Evolutionary conservation across 2,329 filamentous ascomycete genomes (phyloP), one percentile per base, ranked within the genome.

Genomic region (Neoarthrinium moseri): DNA sequence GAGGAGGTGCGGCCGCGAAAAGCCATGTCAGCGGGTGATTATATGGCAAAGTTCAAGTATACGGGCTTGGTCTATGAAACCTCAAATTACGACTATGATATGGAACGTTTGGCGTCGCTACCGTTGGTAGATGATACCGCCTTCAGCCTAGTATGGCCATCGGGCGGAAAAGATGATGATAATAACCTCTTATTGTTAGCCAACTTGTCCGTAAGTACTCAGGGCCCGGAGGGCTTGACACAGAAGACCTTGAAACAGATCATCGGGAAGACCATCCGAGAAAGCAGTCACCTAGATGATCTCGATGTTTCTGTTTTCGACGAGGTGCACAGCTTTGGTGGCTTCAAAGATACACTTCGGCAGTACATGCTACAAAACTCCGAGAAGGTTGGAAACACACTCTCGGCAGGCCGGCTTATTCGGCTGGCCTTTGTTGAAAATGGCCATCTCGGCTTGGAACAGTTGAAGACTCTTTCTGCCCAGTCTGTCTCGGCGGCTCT

Each of bases 11-110:
- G 45, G 10, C 51, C 43, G 4, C 39, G 51, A 26, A 42, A 18
- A 41, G 47, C 50, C 21, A 47, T 52, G 49, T 47, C 50, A 4
- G 50, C 50, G 17, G 39, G 43, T 11, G 40, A 54, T 26, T 54
- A 54, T 29, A 52, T 54, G 45, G 6, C 47, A 10, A 54, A 46
- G 34, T 54, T 54, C 35, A 36, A 47, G 21, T n/a, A n/a, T n/a
- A n/a, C n/a, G n/a, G n/a, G n/a, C n/a, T n/a, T n/a, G n/a, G n/a
- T n/a, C n/a, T 49, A 47, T 38, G 47, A 46, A 18, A 27, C 18
- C n/a, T 24, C 12, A 5, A 15, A 7, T 17, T 24, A 44, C 21
- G 34, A 37, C 24, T 8, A 35, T 27, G 34, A 35, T 23, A 44
- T 37, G 22, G 11, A 22, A 20, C 18, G 22, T 21, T 11, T 44